A percentile compares a stretch with the other conserved stretches of the same genome.
Evolutionary conservation across 768 basidiomycete genomes (phyloP).

Genomic region (Psilocybe cubensis): DNA sequence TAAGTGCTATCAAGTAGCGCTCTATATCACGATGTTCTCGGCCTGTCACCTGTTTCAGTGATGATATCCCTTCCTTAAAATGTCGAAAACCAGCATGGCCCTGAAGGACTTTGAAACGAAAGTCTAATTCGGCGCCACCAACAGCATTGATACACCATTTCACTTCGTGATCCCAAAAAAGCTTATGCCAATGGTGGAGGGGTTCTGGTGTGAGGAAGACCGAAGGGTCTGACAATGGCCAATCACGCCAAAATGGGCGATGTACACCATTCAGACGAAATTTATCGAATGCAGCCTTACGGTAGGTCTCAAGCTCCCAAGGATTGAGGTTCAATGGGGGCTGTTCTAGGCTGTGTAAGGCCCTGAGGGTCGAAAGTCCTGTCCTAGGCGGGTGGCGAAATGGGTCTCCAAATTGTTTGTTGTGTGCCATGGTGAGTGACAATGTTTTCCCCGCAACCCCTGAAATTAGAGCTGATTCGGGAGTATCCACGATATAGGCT

Average conservation of each 20-base stretch:
- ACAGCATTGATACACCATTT: constrained; percentile 41
- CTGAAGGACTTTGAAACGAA: constrained; percentile 39
- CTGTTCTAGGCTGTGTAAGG: constrained; percentile 15
- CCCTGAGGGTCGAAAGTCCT: constrained; percentile 20
- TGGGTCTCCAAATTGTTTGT: constrained; percentile 32
- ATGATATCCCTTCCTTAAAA: constrained; percentile 40
- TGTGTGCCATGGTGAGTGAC: constrained; percentile 31
- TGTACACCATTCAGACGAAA: constrained; percentile 33
- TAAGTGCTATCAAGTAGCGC: constrained; percentile 34
- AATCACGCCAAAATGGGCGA: constrained; percentile 41
- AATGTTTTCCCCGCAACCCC: constrained; percentile 33
- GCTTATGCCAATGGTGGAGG: constrained; percentile 40
- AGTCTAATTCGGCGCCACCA: constrained; percentile 35
- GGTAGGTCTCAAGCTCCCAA: constrained; percentile 27
- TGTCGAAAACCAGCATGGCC: constrained; percentile 37
- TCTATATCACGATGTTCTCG: constrained; percentile 41
- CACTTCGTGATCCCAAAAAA: constrained; percentile 41
- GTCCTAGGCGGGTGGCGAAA: constrained; percentile 28
- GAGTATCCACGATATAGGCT: constrained; percentile 34
- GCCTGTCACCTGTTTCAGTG: constrained; percentile 45
- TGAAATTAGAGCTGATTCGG: constrained; percentile 31
- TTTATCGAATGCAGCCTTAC: constrained; percentile 22
- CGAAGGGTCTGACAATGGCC: constrained; percentile 33
- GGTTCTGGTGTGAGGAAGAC: constrained; percentile 38
- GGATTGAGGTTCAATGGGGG: constrained; percentile 22